Base-by-base conservation (phyloP, 495 filamentous ascomycete genomes). In the Darksidea phi region DNA sequence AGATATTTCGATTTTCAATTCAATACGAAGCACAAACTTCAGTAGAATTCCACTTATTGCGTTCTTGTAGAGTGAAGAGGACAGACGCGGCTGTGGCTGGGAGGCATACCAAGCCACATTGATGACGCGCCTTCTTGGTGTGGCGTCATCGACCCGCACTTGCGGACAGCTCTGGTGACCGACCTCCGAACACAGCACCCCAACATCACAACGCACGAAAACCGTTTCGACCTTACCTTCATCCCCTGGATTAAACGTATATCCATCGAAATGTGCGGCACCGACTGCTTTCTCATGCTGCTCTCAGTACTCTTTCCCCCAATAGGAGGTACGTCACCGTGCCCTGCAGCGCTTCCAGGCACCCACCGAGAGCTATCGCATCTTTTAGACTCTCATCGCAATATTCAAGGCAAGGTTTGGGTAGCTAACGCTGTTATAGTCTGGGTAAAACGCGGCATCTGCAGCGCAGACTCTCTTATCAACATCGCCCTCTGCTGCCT, bases 361-460 rank as follows among this genome's bases (percentile, higher is more conserved):
- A 46, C 32, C 70, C 56, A 37, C 70, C 56, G 41, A 28, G 3
- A 26, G 11, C 20, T 28, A 21, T 47, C 54, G 60, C 41, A 48
- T 32, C 28, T 10, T 10, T 10, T 4, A 32, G 10, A 4, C 10
- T 10, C 3, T 3, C 28, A 10, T 32, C 28, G 28, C 28, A 32
- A 32, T 32, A 32, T 32, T 10, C 28, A 32, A 32, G 28, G 10
- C 3, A 32, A 10, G 10, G 3, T 32, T 32, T 3, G 28, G 10
- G 4, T 32, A 6, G 13, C 73, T 77, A 56, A 70, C 67, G 53
- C 10, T 34, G 17, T 6, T 25, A 61, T 62, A 95, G 93, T 97
- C 65, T 97, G 93, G 93, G 88, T 98, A 48, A 98, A 97, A 77
- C 75, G 84, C 71, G 94, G 94, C 65, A 81, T 98, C 76, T 98